These are phyloP conservation scores for Coemansia sp. DNA, from an alignment of 192 early-diverging fungal genomes.

Conservation along the genomic window DNA sequence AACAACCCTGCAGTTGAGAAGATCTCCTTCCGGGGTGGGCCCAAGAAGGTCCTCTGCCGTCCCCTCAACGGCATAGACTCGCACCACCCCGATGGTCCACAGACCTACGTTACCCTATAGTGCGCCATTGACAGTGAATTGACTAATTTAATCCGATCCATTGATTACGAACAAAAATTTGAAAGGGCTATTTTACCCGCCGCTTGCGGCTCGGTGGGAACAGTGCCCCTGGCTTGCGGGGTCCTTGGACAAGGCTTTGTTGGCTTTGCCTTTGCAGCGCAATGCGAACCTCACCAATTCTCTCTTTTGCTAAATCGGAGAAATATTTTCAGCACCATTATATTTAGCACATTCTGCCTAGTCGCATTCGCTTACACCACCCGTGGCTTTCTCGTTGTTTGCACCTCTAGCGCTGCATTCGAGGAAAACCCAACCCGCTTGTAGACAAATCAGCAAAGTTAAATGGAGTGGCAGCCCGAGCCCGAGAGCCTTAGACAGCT, in stretches of 20 bases:
- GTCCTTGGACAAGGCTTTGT: neutral
- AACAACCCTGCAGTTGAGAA: neutral
- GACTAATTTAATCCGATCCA: neutral
- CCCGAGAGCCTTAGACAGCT: conserved; percentile 75
- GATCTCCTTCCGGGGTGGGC: conserved; percentile 27
- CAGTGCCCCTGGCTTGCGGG: neutral
- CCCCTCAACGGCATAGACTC: conserved; percentile 26
- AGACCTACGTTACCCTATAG: conserved; percentile 9
- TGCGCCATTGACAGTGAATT: neutral
- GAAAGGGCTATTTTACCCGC: neutral
- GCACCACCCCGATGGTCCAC: conserved; percentile 28
- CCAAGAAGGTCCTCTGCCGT: conserved; percentile 34
- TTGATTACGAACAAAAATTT: neutral
- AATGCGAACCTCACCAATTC: neutral
- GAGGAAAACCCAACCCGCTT: neutral
- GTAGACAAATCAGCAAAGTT: conserved; percentile 3
- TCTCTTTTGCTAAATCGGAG: neutral
- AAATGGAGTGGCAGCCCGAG: conserved; percentile 74
- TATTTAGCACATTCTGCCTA: neutral
- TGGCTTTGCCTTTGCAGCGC: neutral
- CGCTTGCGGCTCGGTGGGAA: neutral
- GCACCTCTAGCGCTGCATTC: conserved; percentile 1
- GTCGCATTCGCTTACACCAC: neutral
- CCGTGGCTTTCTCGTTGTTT: neutral
- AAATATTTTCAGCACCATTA: neutral